phyloP scores from a whole-genome alignment of 148 eudicot species.

The Beta vulgaris region DNA sequence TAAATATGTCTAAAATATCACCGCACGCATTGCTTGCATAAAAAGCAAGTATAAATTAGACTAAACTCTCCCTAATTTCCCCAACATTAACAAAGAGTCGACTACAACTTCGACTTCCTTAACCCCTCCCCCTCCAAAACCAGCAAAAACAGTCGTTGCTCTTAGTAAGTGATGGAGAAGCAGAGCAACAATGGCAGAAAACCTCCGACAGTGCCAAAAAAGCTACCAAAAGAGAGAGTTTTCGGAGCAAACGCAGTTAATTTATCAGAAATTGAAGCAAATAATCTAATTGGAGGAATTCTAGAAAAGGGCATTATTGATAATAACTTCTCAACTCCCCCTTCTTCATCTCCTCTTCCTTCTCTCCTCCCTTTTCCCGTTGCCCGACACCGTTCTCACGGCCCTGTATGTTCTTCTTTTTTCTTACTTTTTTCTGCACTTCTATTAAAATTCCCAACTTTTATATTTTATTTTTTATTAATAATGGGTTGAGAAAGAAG shows the following conservation, averaged over 20 bases:
- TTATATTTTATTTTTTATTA: background rate
- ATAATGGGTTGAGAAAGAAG: background rate
- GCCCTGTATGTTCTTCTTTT: slow-evolving; percentile 50
- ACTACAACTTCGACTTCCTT: no score
- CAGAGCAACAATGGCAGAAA: slow-evolving; percentile 23
- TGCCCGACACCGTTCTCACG: slow-evolving; percentile 90
- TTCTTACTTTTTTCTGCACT: background rate
- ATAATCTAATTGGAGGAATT: slow-evolving; percentile 57
- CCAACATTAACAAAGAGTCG: no score
- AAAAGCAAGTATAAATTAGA: no score
- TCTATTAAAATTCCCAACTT: background rate
- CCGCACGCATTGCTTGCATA: no score
- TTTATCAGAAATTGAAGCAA: slow-evolving; percentile 32
- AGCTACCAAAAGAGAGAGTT: slow-evolving; percentile 23
- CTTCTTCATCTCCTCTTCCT: slow-evolving; percentile 50
- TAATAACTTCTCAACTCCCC: slow-evolving; percentile 28
- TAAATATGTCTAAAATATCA: no score
- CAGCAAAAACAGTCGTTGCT: background rate
- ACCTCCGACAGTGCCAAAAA: slow-evolving; percentile 22
- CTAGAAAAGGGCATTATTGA: slow-evolving; percentile 66
- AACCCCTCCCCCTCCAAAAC: background rate
- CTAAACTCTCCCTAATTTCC: no score
- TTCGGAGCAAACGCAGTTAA: slow-evolving; percentile 32
- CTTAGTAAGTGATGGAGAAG: slow-evolving; percentile 25
- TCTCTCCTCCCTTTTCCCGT: slow-evolving; percentile 83